phyloP scores from a whole-genome alignment of 2,329 filamentous ascomycete genomes.

The Colletotrichum paranaense region DNA sequence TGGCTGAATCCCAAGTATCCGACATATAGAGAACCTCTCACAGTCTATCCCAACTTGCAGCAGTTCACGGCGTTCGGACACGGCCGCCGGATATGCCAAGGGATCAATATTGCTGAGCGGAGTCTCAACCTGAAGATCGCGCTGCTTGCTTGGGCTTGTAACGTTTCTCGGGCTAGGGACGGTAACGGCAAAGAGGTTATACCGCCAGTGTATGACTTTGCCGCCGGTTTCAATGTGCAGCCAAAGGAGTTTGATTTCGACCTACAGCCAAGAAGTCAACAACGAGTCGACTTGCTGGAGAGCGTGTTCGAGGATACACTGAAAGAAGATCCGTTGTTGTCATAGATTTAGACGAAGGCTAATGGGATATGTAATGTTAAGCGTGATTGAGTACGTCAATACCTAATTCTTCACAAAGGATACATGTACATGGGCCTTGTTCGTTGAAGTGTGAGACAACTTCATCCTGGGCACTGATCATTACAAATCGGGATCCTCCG shows the following conservation, averaged over 20 bases:
- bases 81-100: conserved; percentile 61
- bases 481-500: too few species aligned
- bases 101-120: conserved; percentile 53
- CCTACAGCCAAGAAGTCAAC: conserved; percentile 12
- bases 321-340: conserved; percentile 24
- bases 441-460: too few species aligned
- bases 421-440: too few species aligned
- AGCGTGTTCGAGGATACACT: conserved; percentile 10
- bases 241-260: conserved; percentile 28
- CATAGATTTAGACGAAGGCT: background rate
- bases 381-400: background rate
- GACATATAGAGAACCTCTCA: conserved; percentile 53
- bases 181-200: conserved; percentile 34
- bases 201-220: conserved; percentile 27
- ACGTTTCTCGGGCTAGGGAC: conserved; percentile 45
- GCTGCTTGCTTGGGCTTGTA: conserved; percentile 50
- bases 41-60: conserved; percentile 49
- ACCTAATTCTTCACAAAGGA: too few species aligned
- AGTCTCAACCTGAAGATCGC: conserved; percentile 53
- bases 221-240: conserved; percentile 30
- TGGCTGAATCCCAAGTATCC: conserved; percentile 51
- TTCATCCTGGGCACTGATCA: too few species aligned
- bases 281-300: conserved; percentile 18
- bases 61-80: conserved; percentile 63
- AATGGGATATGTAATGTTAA: too few species aligned